Conservation (phyloP, 305 asterid species). For the Fraxinus platypoda region DNA sequence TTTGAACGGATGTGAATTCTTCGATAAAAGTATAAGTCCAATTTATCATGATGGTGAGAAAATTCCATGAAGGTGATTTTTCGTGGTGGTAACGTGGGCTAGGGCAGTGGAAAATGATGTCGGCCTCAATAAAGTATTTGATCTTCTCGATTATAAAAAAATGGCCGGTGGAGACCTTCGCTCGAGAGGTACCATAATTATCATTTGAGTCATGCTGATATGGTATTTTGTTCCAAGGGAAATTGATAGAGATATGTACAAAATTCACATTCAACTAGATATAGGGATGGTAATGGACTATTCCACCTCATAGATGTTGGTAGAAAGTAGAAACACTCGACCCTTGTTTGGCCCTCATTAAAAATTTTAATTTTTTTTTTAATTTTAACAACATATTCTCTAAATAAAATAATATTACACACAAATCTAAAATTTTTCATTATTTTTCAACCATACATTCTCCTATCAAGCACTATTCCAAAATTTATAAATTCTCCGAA, state of each 20-base stretch:
- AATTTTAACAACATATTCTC: too few relatives aligned
- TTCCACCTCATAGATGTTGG: not conserved
- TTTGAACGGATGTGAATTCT: not conserved
- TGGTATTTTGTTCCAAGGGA: not conserved
- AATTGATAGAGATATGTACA: not conserved
- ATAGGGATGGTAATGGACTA: not conserved
- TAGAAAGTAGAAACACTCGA: not conserved
- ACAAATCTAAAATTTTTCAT: too few relatives aligned
- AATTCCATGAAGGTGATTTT: not conserved
- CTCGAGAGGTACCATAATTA: not conserved
- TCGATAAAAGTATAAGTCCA: not conserved
- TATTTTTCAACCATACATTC: too few relatives aligned
- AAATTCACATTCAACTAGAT: not conserved
- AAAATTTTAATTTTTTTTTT: too few relatives aligned
- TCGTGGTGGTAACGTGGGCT: not conserved
- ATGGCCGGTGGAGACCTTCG: not conserved
- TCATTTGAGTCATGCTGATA: not conserved
- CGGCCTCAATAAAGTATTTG: not conserved
- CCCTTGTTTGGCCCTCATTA: too few relatives aligned
- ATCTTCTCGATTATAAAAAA: not conserved
- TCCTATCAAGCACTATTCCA: too few relatives aligned
- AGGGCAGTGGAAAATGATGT: not conserved
- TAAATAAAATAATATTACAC: too few relatives aligned
- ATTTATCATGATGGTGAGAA: not conserved
- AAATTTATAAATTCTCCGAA: too few relatives aligned